Base-by-base conservation (phyloP, 2,329 filamentous ascomycete species). In the Alternaria sp. region DNA sequence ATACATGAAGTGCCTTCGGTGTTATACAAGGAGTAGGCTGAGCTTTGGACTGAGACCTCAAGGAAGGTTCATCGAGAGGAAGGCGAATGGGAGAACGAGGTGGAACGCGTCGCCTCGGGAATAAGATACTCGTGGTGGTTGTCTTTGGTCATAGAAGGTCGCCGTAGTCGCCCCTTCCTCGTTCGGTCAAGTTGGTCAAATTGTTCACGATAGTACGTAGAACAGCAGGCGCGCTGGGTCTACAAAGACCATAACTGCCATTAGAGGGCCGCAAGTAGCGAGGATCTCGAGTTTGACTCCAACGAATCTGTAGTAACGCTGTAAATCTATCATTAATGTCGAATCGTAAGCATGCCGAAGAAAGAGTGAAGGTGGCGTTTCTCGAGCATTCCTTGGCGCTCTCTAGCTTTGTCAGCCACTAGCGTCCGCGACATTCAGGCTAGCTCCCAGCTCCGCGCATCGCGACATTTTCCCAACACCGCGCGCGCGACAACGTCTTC, bases 381-480 rank as follows among this genome's bases (percentile, higher is more conserved):
- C 61, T 51, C 56, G 56, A 45, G 12, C 11, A 56, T 63, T 63
- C 61, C 61, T 62, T 62, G 60, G 60, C 60, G 36, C 26, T 50
- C 30, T 21, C 10, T 28, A 50, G 61, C 61, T 63, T 63, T 63
- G 61, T 63, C 56, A 63, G 57, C 56, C 49, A 15, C 60, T 59
- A 60, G 61, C 50, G 17, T 45, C 51, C 44, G 32, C 56, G 26
- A 17, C 43, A 57, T 36, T 32, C 49, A 36, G 30, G 45, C 15
- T 19, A 50, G 55, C 19, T 40, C 7, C 47, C 45, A 63, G 61
- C 61, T 63, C 55, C 61, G 60, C 61, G 61, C 57, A 63, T 63
- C 61, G 61, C 61, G 51, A 63, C 61, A 55, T 63, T 63, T 63
- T 54, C 36, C 26, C 50, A 32, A 26, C 50, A 47, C 26, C 23